Base-by-base conservation (phyloP, 768 basidiomycete genomes). In the Auricularia heimuer region DNA sequence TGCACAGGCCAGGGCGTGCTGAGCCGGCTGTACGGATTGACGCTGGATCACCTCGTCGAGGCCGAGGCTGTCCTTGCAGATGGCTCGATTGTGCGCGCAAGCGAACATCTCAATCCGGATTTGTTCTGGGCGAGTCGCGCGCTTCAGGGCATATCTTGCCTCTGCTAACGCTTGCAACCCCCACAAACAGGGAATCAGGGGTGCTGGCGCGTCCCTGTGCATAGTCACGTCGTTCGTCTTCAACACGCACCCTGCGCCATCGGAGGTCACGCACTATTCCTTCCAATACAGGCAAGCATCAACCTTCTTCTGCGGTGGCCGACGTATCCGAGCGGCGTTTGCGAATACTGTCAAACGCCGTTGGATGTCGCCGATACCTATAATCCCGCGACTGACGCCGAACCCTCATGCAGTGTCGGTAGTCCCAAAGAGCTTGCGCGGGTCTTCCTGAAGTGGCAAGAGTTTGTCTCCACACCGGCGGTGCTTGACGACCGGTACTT, bases 191-290 rank as follows among this genome's bases (percentile, higher is more conserved):
- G 75, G 71, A 1, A 63, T 74, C 8, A 69, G 72, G 62, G 73
- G 75, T 16, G 72, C 73, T 1, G 73, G 68, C 3, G 72, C 74
- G 6, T 71, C 70, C 3, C 75, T 71, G 45, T 73, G 69, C 16
- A 71, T 76, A 66, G 65, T 73, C 37, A 74, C 73, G 33, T 65
- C 67, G 24, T 75, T 69, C 56, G 67, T 70, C 51, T 45, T 74
- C 44, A 47, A 70, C 21, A 75, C 75, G 1, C 68, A 67, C 62
- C 69, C 70, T 3, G 69, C 66, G 3, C 75, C 75, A 0, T n/a
- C 69, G 8, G 67, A 12, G 39, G 65, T 67, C 7, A 61, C 68
- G 21, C 47, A 51, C 47, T 51, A 51, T 18, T 51, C 47, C 11
- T 51, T 51, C 47, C 18, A 51, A 18, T 51, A 51, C 21, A 51